Evolutionary conservation across 495 filamentous ascomycete genomes (phyloP), one percentile per base, ranked within the genome.

Genomic region (Cercophora sp.): DNA sequence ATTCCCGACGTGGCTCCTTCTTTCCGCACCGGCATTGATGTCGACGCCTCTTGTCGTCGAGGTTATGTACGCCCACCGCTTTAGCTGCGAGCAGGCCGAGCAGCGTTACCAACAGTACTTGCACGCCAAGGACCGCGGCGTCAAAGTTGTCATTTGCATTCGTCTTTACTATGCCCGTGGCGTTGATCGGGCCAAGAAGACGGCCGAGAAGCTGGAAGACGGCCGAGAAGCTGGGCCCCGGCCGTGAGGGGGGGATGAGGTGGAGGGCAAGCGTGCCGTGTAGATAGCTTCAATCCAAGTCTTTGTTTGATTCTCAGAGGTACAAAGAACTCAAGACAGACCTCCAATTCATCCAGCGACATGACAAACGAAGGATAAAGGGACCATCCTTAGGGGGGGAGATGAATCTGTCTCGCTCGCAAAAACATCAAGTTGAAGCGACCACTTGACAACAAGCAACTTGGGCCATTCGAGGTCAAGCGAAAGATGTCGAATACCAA

Each of bases 341-440:
- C 40, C 42, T 61, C 20, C 48, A 54, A 25, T 61, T 60, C 22
- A n/a, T 57, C 20, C 61, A 52, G 9, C 4, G 37, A 46, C 8
- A 22, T 48, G 40, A 62, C 35, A 50, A 57, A 52, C 11, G 31
- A 42, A 55, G 39, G 45, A 34, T 53, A 35, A 56, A 62, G 36
- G 55, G 46, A 52, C 51, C 34, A 48, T 54, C 46, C 37, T 57
- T 64, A 62, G 62, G 55, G 48, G 50, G 52, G 55, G 55, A 55
- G 53, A 61, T 57, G 61, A 65, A 59, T 71, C 37, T 68, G 66
- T 20, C 60, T 71, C 11, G 32, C 59, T 45, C 53, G 42, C 26
- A 48, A 50, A 45, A 68, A 68, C 44, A 62, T 71, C 34, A 65
- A 63, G 56, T 67, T 48, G 3, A 66, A 64, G 50, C 25, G 57